A percentile compares a stretch with the other conserved stretches of the same genome.
Conservation (phyloP, 2,329 filamentous ascomycete genomes). For the Teratosphaeria nubilosa region DNA sequence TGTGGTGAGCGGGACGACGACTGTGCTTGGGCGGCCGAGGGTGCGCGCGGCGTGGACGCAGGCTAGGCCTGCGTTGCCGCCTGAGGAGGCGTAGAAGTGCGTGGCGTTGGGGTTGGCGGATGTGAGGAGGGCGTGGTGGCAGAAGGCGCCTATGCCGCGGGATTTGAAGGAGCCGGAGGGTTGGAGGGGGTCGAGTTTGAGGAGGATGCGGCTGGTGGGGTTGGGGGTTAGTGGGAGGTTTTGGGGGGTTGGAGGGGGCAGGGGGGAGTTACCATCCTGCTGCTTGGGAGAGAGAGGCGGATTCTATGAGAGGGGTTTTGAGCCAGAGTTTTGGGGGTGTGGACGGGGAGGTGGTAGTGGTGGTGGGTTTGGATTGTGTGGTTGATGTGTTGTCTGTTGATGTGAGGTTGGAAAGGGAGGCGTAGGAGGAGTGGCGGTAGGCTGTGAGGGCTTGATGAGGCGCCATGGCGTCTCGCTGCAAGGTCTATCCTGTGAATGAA, state of each 20-base stretch:
- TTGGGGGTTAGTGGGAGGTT: slow-evolving; percentile 15
- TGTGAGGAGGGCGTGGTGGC: slow-evolving; percentile 41
- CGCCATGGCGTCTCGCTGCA: neutral
- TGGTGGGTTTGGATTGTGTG: neutral
- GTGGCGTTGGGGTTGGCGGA: slow-evolving; percentile 19
- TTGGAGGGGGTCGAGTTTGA: slow-evolving; percentile 79
- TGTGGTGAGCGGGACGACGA: slow-evolving; percentile 60
- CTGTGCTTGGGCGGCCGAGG: slow-evolving; percentile 57
- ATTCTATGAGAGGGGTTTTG: slow-evolving; percentile 61
- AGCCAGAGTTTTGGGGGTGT: slow-evolving; percentile 47
- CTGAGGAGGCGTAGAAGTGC: slow-evolving; percentile 71
- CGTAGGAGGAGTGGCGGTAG: neutral
- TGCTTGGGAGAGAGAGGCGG: slow-evolving; percentile 53
- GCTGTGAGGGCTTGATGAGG: neutral
- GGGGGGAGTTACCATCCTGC: slow-evolving; percentile 55
- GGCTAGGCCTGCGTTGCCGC: slow-evolving; percentile 77
- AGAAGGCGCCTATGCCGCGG: slow-evolving; percentile 60
- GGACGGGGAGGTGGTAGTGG: neutral
- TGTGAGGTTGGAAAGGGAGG: neutral
- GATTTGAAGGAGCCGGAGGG: slow-evolving; percentile 83
- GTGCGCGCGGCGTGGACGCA: slow-evolving; percentile 62
- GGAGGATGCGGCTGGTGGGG: slow-evolving; percentile 59
- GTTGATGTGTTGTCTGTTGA: no score
- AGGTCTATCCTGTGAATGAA: neutral
- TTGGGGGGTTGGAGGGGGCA: neutral